Evolutionary conservation across 2,329 filamentous ascomycete genomes (phyloP).

Genomic region (Microdochium trichocladiopsis): DNA sequence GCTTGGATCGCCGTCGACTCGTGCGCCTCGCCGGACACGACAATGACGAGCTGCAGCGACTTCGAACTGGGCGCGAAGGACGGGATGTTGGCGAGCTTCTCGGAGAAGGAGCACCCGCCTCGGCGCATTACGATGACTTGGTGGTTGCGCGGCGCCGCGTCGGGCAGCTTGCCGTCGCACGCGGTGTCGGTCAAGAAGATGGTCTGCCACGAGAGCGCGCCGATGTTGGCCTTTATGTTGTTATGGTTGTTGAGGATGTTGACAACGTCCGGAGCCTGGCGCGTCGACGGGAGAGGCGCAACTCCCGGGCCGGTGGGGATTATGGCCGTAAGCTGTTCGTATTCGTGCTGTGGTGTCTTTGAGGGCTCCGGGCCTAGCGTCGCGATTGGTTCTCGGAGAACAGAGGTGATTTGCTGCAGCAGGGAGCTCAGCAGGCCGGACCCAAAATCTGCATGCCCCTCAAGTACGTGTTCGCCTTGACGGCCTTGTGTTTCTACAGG

Average conservation of each 20-base stretch:
- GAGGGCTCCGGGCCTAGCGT: constrained; percentile 26
- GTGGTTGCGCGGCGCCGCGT: constrained; percentile 46
- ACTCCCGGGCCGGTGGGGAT: constrained; percentile 51
- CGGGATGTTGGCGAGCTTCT: constrained; percentile 82
- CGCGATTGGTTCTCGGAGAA: constrained; percentile 34
- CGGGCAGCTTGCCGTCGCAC: constrained; percentile 52
- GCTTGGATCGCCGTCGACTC: constrained; percentile 19
- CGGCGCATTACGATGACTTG: constrained; percentile 78
- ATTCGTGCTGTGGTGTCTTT: constrained; percentile 14
- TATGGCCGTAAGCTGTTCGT: constrained; percentile 42
- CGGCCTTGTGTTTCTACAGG: no score
- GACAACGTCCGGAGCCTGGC: constrained; percentile 44
- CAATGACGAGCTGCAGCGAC: constrained; percentile 72
- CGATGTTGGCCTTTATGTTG: constrained; percentile 30
- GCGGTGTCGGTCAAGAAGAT: constrained; percentile 66
- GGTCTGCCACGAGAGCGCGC: constrained; percentile 55
- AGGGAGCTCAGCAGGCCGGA: constrained; percentile 31
- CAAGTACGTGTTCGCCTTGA: constrained; percentile 6
- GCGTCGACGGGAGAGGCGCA: constrained; percentile 60
- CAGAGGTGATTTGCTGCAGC: constrained; percentile 37
- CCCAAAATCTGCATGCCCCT: not conserved
- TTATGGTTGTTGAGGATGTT: constrained; percentile 33
- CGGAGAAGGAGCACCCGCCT: constrained; percentile 76
- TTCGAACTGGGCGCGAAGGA: constrained; percentile 54
- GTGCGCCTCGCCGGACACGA: constrained; percentile 58